Evolutionary conservation across 257 asterid genomes (phyloP).

Genomic region (Fraxinus cuspidata): DNA sequence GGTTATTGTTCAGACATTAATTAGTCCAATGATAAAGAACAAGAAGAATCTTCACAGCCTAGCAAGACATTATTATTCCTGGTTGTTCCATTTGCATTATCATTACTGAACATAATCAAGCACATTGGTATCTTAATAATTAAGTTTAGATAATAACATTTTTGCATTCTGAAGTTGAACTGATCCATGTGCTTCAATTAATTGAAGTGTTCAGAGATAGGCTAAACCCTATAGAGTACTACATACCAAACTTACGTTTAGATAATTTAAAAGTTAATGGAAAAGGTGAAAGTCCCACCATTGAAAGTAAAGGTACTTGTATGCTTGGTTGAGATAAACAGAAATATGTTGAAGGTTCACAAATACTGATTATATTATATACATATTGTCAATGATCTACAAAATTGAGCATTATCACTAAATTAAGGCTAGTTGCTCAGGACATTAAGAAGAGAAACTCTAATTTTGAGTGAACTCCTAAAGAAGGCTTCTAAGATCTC

Average conservation of each 20-base stretch:
- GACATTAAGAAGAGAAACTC: slow-evolving; percentile 37
- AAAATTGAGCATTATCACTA: neutral
- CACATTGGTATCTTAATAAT: neutral
- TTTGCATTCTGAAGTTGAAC: neutral
- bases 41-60: slow-evolving; percentile 4
- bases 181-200: neutral
- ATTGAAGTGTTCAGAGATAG: neutral
- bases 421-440: slow-evolving; percentile 17
- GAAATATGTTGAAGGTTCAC: neutral
- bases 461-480: slow-evolving; percentile 31
- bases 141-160: neutral
- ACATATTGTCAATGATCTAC: neutral
- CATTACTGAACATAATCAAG: neutral
- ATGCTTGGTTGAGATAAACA: neutral
- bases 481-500: slow-evolving; percentile 25
- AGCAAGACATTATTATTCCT: neutral
- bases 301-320: neutral
- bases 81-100: too few relatives aligned
- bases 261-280: neutral
- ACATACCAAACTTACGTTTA: neutral
- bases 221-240: neutral
- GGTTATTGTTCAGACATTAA: neutral
- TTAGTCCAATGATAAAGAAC: neutral
- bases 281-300: neutral
- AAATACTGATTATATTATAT: neutral